Percentiles rank a stretch among this genome's conserved stretches.
phyloP scores from a whole-genome alignment of 2,329 filamentous ascomycete genomes.

The Talaromyces piceae region DNA sequence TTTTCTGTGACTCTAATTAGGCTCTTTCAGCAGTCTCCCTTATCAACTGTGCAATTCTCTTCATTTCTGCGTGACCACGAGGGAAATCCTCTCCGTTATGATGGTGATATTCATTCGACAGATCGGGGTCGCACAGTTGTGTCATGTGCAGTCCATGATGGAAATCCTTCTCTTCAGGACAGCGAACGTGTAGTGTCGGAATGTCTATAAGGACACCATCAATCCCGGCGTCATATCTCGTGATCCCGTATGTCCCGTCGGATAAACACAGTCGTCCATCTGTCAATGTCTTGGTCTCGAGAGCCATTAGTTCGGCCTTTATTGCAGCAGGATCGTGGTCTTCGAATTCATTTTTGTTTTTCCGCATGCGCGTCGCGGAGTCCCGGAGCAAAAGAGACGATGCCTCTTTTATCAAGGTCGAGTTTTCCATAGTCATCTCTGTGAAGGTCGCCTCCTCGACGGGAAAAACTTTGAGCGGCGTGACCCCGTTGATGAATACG shows the following conservation, averaged over 20 bases:
- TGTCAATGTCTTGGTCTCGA: constrained; percentile 10
- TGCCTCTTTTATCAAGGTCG: constrained; percentile 11
- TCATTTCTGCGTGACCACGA: constrained; percentile 13
- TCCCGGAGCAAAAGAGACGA: constrained; percentile 12
- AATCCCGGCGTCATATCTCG: constrained; percentile 8
- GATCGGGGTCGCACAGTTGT: constrained; percentile 12
- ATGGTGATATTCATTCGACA: constrained; percentile 13
- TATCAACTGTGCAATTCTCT: constrained; percentile 13
- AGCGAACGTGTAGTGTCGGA: constrained; percentile 14
- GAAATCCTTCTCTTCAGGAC: constrained; percentile 10
- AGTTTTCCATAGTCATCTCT: constrained; percentile 9
- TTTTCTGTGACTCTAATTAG: background rate
- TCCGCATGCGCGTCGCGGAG: constrained; percentile 13
- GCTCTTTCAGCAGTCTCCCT: constrained; percentile 13
- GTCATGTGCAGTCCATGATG: constrained; percentile 11
- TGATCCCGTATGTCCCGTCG: constrained; percentile 8
- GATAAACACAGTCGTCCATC: constrained; percentile 13
- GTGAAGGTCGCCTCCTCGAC: constrained; percentile 9
- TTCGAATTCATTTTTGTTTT: constrained; percentile 11
- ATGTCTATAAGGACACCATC: constrained; percentile 13
- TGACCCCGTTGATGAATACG: constrained; percentile 14
- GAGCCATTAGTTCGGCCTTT: constrained; percentile 8
- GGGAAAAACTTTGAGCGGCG: constrained; percentile 14
- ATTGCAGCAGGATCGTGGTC: constrained; percentile 13
- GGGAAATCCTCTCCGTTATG: constrained; percentile 15